Evolutionary conservation across 495 filamentous ascomycete genomes (phyloP).

Genomic region (Xanthoparmelia taractica): DNA sequence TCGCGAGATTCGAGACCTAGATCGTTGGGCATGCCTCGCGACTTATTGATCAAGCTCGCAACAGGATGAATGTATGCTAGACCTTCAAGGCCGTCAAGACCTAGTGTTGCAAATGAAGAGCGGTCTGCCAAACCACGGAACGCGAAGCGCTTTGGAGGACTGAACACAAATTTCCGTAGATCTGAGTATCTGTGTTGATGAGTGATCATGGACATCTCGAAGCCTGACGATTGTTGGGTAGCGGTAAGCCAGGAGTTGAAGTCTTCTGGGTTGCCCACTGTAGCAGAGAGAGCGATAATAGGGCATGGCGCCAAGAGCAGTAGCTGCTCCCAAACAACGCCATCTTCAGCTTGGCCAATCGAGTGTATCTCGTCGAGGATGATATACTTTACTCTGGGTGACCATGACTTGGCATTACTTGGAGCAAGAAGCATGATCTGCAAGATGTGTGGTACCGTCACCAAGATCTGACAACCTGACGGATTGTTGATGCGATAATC

Average conservation of each 20-base stretch:
- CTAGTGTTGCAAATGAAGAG: slow-evolving; percentile 34
- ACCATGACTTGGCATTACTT: slow-evolving; percentile 59
- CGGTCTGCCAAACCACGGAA: slow-evolving; percentile 51
- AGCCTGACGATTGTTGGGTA: slow-evolving; percentile 50
- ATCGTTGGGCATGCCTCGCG: slow-evolving; percentile 54
- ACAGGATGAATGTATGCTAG: slow-evolving; percentile 65
- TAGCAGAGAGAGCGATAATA: slow-evolving; percentile 73
- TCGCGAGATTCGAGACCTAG: slow-evolving; percentile 62
- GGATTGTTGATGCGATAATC: slow-evolving; percentile 66
- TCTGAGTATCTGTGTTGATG: slow-evolving; percentile 65
- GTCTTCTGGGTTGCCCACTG: slow-evolving; percentile 65
- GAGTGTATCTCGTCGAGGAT: slow-evolving; percentile 84
- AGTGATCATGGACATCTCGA: slow-evolving; percentile 55
- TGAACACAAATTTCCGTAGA: slow-evolving; percentile 60
- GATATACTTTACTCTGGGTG: slow-evolving; percentile 57
- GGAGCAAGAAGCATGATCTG: slow-evolving; percentile 72
- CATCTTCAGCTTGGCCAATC: slow-evolving; percentile 70
- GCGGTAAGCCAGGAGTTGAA: slow-evolving; percentile 59
- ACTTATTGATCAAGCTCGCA: slow-evolving; percentile 50
- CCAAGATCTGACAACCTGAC: slow-evolving; percentile 61
- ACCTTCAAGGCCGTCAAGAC: slow-evolving; percentile 43
- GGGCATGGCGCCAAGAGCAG: slow-evolving; percentile 66
- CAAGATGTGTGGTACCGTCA: slow-evolving; percentile 70
- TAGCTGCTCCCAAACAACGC: slow-evolving; percentile 74
- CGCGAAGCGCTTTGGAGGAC: slow-evolving; percentile 41